Base-by-base conservation (phyloP, 169 alveolate genomes). In the Haemoproteus tartakovskyi region DNA sequence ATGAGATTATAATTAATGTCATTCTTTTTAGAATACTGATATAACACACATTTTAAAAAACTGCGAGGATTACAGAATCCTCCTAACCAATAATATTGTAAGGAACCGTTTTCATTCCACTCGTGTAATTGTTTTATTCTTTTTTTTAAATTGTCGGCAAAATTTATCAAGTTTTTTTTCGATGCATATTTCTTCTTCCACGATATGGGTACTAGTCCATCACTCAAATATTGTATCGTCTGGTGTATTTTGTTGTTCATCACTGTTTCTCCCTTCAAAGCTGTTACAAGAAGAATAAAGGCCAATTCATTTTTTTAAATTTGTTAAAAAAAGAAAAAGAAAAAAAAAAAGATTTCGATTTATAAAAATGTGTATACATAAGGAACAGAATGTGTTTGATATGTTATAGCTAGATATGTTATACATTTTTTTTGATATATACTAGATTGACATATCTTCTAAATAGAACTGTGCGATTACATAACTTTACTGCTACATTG, bases 61-160 rank as follows among this genome's bases (percentile, higher is more conserved):
- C 84, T 74, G 30, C 40, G 48, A 8, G 84, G 84, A 52, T 57
- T 74, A 59, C 62, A 74, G 36, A 74, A 74, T 19, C 84, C 84
- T 1, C 84, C 84, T 3, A 74, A 46, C 84, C 84, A 74, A 37
- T 74, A 59, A 18, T 57, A 45, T 74, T 60, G 45, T 38, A 74
- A 46, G n/a, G 24, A 0, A 18, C 84, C 84, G 36, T 74, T 56
- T 27, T 33, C 45, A 40, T 78, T 37, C 84, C 84, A 74, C 41
- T 74, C 78, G 40, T 74, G 41, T 57, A 74, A 60, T 60, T 74
- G 84, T n/a, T 74, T 57, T 45, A 74, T 41, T 74, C 84, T 9
- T 74, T 74, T 78, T 14, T 74, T 74, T 38, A 74, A 57, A 26
- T 74, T 60, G 54, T 74, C 62, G 24, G 59, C 43, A 74, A 74